These are phyloP conservation scores for Heritiera fomes DNA, from an alignment of 345 rosid species.

Conservation along the genomic window DNA sequence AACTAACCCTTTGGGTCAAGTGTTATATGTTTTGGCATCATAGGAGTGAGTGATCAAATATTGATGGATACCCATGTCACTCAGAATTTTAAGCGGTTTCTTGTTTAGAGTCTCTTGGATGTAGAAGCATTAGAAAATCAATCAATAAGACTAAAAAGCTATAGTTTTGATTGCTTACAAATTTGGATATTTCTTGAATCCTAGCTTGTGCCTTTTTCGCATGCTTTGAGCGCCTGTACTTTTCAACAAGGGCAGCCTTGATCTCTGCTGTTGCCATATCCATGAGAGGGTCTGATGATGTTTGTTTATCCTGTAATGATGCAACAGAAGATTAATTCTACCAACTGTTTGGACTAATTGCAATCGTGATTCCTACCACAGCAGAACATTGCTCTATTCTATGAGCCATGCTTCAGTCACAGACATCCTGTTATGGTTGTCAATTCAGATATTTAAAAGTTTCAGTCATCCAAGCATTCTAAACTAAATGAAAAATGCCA, in stretches of 20 bases:
- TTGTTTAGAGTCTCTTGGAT: background rate
- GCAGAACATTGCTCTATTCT: background rate
- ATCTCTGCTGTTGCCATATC: constrained; percentile 72
- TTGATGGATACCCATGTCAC: background rate
- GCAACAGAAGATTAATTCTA: background rate
- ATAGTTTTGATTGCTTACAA: constrained; percentile 47
- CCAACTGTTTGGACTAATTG: background rate
- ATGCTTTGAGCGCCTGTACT: constrained; percentile 61
- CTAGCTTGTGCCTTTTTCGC: constrained; percentile 49
- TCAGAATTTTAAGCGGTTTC: background rate
- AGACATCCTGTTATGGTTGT: too few relatives aligned
- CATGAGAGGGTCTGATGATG: constrained; percentile 68
- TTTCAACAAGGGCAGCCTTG: constrained; percentile 72
- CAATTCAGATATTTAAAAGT: background rate
- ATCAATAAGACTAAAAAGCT: background rate
- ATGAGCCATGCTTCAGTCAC: background rate
- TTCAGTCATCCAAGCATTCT: background rate
- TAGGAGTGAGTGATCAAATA: background rate
- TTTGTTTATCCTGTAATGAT: constrained; percentile 54
- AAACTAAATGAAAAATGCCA: too few relatives aligned
- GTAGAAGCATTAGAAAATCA: background rate
- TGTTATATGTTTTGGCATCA: background rate
- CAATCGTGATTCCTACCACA: background rate
- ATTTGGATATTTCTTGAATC: constrained; percentile 55
- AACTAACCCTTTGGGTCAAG: too few relatives aligned